Evolutionary conservation across 2,329 filamentous ascomycete genomes (phyloP).

Genomic region (Scedosporium boydii): DNA sequence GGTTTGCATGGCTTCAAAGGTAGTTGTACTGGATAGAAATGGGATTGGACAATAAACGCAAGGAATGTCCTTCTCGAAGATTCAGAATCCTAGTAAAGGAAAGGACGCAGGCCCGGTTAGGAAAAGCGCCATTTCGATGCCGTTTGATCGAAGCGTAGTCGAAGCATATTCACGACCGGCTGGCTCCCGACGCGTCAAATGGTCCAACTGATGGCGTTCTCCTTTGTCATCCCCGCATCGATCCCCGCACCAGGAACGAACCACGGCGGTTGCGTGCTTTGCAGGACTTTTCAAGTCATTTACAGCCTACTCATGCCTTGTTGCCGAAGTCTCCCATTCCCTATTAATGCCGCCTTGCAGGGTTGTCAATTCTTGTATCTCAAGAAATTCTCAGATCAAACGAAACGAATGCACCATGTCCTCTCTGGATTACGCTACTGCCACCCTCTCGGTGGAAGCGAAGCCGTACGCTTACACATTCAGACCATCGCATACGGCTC

Average conservation of each 20-base stretch:
- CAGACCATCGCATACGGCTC: constrained; percentile 31
- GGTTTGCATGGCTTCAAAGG: not conserved
- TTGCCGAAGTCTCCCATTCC: no score
- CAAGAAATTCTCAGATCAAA: not conserved
- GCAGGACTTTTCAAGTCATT: not conserved
- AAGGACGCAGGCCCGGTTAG: not conserved
- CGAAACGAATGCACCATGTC: not conserved
- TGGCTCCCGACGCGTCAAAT: not conserved
- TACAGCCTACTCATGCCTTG: not conserved
- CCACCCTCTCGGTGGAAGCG: not conserved
- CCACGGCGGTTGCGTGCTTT: no score
- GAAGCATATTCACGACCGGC: not conserved
- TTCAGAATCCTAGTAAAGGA: not conserved
- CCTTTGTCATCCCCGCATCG: not conserved
- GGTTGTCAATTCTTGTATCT: not conserved
- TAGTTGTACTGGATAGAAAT: not conserved
- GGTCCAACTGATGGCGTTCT: not conserved
- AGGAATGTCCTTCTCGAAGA: not conserved
- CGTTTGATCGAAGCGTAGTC: no score
- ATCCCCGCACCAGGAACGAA: not conserved
- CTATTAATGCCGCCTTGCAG: no score
- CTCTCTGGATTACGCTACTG: not conserved
- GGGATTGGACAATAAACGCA: not conserved
- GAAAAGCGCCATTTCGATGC: not conserved
- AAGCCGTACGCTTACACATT: constrained; percentile 23